Base-by-base conservation (phyloP, 306 rosid genomes). In the Malus orientalis region DNA sequence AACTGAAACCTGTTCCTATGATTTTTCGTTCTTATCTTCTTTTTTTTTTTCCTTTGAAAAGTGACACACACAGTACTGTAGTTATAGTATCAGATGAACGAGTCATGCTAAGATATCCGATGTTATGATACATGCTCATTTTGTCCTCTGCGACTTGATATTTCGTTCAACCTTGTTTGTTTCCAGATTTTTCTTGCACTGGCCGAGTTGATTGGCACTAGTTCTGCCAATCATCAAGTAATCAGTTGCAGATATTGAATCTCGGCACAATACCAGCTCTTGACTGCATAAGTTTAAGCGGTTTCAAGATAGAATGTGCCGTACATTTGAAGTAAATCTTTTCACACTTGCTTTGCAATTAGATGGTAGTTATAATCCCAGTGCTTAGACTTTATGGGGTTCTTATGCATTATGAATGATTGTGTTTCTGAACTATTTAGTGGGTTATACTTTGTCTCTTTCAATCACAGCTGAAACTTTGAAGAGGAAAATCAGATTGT, bases 131-230 rank as follows among this genome's bases (percentile, higher is more conserved):
- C 33, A 58, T 36, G 53, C 29, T 12, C 23, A 22, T 71, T 32
- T 11, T n/a, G 66, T 22, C 27, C 13, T 47, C 16, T 47, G 36
- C 38, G 4, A 8, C 16, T 49, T 49, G 55, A 36, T 36, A 36
- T 36, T 36, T 36, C 40, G 2, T 71, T 57, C 36, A 7, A 20
- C 64, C 18, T 64, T 57, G 14, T 73, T 59, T 57, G 18, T 73
- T 27, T 4, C 4, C 20, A 11, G 70, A 25, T 74, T 23, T 54
- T 29, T 38, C 30, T 49, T 78, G 97, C 94, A 83, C 89, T 91
- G 91, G 94, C 96, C 92, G 91, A 90, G 89, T 87, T 88, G 92
- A 77, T 76, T 87, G 84, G 87, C 89, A 71, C 12, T 30, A 89
- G 88, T 83, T 57, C 71, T 80, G 89, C 85, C 79, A 81, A 74